Base-by-base conservation (phyloP, 1,139 yeast species). In the Magnusiomyces ingens region DNA sequence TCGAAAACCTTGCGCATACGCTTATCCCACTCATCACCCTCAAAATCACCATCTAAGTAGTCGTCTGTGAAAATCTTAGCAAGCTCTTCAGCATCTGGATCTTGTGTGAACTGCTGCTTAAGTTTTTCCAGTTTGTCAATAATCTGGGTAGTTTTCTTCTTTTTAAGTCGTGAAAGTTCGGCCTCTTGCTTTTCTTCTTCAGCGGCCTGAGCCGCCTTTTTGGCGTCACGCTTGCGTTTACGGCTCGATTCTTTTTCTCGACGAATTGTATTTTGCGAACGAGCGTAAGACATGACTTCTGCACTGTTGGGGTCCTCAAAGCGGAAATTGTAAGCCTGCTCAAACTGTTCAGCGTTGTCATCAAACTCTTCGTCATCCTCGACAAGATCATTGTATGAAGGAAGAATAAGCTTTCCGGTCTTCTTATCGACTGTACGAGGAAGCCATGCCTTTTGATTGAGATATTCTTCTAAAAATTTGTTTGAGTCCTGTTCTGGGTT, bases 221-320 rank as follows among this genome's bases (percentile, higher is more conserved):
- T 81, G 65, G 75, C 78, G 51, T 89, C 93, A 73, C 99, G 82
- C 70, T 84, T 84, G 68, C 85, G 80, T 72, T 89, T 89, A 64
- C 99, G 80, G 19, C 86, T 71, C 60, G 83, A 82, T 55, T 85
- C 78, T 51, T 82, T 83, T 21, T 84, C 81, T 67, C 99, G 79
- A 72, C 99, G 83, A 64, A 90, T 76, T 0, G 98, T 89, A 29
- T 95, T 95, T 67, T 90, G 96, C 59, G 79, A 86, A 78, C 99
- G 89, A 3, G 99, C 98, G 73, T 93, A 94, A n/a, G 96, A 84
- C 36, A 90, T 85, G 68, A 94, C 88, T 65, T 93, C 97, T 0
- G 93, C 88, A 10, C 96, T 79, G 60, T 82, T 82, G 13, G 95
- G 89, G 63, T 93, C 98, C 70, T 94, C 99, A 66, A 80, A 93